Evolutionary conservation across 805 yeast genomes (phyloP).

Genomic region (Candida ipomoeae): DNA sequence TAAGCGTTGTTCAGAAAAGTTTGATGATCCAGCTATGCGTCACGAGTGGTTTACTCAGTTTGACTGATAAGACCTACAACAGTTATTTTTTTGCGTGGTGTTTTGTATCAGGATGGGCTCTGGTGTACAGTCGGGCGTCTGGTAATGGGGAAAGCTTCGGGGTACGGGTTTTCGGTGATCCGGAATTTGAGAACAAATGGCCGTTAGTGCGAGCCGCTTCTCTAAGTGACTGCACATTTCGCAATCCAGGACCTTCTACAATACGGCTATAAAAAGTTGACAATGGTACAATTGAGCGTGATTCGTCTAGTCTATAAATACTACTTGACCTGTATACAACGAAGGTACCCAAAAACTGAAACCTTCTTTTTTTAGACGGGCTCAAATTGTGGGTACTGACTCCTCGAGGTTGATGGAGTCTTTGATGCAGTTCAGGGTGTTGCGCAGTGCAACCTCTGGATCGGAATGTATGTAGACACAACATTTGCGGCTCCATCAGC

Average conservation of each 20-base stretch:
- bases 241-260: not conserved
- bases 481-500: constrained; percentile 1
- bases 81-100: constrained; percentile 1
- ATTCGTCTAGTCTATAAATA: too few species aligned
- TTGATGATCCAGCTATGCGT: not conserved
- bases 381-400: not conserved
- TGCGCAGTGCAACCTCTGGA: not conserved
- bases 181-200: not conserved
- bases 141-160: not conserved
- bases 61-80: constrained; percentile 1
- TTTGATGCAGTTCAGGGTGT: not conserved
- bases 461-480: not conserved
- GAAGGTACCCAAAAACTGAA: too few species aligned
- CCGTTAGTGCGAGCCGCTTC: not conserved
- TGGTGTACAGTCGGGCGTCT: not conserved
- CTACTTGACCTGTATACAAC: too few species aligned
- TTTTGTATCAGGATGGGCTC: not conserved
- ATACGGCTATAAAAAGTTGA: not conserved
- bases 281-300: not conserved
- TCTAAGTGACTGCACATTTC: not conserved
- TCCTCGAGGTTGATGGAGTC: not conserved
- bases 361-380: too few species aligned
- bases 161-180: constrained; percentile 1
- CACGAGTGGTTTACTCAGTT: not conserved
- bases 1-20: not conserved